Percentiles rank a stretch among this genome's conserved stretches.
Evolutionary conservation across 2,329 filamentous ascomycete species (phyloP).

Genomic region (Microthyrium microscopicum): DNA sequence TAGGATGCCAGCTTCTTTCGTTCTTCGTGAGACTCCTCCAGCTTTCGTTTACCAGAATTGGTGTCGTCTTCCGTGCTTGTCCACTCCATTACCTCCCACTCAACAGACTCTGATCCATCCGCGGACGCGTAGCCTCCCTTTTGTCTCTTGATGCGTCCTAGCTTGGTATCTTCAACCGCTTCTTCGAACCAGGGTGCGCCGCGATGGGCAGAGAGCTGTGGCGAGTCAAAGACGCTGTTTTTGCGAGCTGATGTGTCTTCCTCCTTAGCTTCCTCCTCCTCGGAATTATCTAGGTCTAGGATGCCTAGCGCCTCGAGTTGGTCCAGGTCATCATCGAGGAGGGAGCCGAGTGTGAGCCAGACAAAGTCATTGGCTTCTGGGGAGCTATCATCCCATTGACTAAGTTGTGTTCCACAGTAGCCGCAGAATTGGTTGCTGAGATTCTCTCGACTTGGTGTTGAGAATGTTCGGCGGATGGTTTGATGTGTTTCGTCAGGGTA

Average conservation of each 20-base stretch:
- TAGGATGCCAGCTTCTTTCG: no score
- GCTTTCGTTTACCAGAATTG: constrained; percentile 14
- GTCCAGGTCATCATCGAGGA: constrained; percentile 53
- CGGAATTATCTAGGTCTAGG: constrained; percentile 33
- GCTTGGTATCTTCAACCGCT: constrained; percentile 56
- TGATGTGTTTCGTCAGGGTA: constrained; percentile 53
- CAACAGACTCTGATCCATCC: constrained; percentile 46
- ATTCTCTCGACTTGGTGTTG: constrained; percentile 20
- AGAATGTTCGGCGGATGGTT: constrained; percentile 28
- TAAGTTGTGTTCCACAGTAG: constrained; percentile 74
- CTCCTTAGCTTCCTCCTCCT: constrained; percentile 15
- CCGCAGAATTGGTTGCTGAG: constrained; percentile 72
- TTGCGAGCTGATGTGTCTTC: constrained; percentile 8
- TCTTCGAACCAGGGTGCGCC: constrained; percentile 76
- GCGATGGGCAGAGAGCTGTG: constrained; percentile 9
- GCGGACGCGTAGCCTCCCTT: constrained; percentile 40
- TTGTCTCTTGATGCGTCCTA: constrained; percentile 51
- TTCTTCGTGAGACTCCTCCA: constrained; percentile 15
- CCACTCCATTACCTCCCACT: constrained; percentile 74
- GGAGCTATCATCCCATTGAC: constrained; percentile 50
- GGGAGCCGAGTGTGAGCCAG: constrained; percentile 62
- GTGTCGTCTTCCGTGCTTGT: constrained; percentile 17
- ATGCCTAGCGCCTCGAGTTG: constrained; percentile 59
- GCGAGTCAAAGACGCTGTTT: constrained; percentile 14
- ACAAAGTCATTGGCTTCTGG: constrained; percentile 59